Conservation (phyloP, 352 stramenopile species). For the Globisporangium orthogonon region DNA sequence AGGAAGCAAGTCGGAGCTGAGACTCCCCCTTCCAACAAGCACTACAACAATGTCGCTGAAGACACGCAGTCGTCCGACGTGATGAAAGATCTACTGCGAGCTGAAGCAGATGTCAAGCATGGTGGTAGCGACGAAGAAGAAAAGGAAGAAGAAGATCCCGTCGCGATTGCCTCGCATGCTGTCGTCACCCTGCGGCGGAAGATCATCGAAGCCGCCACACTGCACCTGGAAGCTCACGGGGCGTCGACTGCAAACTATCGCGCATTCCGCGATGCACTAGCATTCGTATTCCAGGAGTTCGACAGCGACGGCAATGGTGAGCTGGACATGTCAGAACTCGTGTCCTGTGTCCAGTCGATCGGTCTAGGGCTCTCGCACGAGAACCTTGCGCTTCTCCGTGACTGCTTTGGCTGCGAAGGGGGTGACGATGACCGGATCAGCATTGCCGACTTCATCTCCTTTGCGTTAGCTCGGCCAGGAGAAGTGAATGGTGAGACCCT, state of each 20-base stretch:
- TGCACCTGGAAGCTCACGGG: conserved; percentile 19
- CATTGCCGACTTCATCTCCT: conserved; percentile 72
- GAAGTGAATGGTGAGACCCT: conserved; percentile 17
- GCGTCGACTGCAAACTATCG: conserved; percentile 29
- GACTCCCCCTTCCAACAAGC: too few relatives aligned
- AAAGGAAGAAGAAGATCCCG: conserved; percentile 15
- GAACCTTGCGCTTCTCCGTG: conserved; percentile 39
- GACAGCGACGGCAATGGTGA: conserved; percentile 47
- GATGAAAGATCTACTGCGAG: neutral
- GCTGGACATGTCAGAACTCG: conserved; percentile 46
- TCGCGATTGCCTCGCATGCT: conserved; percentile 15
- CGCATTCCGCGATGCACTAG: conserved; percentile 47
- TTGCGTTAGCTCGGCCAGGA: conserved; percentile 36
- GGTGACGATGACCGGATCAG: conserved; percentile 30
- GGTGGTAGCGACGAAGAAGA: neutral
- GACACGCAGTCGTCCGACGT: neutral
- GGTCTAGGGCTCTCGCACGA: conserved; percentile 31
- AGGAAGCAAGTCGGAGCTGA: neutral
- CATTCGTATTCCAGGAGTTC: conserved; percentile 45
- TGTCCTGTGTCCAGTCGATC: conserved; percentile 42
- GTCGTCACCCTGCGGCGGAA: conserved; percentile 28
- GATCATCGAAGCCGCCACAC: conserved; percentile 33
- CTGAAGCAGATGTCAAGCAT: neutral
- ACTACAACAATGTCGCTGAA: neutral
- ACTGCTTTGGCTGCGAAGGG: conserved; percentile 37